Evolutionary conservation across 331 rosid species (phyloP), one percentile per base, ranked within the genome.

Genomic region (Rosa hybrid): DNA sequence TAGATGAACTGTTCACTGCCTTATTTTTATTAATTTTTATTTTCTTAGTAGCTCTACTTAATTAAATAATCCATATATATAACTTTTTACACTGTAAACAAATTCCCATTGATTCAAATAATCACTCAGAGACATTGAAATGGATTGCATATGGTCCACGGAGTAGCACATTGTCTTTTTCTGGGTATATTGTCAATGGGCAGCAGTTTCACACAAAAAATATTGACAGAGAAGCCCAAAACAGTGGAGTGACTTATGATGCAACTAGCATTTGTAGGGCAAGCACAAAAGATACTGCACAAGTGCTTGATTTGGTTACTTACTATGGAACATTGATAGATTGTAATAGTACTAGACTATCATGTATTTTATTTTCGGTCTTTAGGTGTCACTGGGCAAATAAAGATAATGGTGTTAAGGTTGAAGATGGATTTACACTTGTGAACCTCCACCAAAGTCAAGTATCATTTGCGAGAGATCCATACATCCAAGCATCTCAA

Each of bases 341-440:
- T 2, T 27, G 71, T 79, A 5, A 21, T 69, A 10, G 4, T 79
- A 3, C 4, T 80, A 17, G 73, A 73, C 20, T 80, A 18, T 5
- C 42, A 73, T 49, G 2, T 23, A 0, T 38, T 34, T 6, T 53
- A 17, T 30, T 80, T 41, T 59, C 83, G 0, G 16, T 74, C 1
- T 81, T 65, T 23, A 65, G 18, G 60, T 81, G 80, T 54, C 46
- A 74, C 13, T 74, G 27, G 63, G 70, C 50, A 0, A 80, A 27
- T 10, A 7, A 10, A 53, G 27, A 46, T 8, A 75, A 18, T 54
- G 49, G 71, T 1, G 30, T 67, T 0, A 74, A 42, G 21, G 39
- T 39, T 80, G 30, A 27, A 27, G 30, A 27, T 27, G 30, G 30
- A 27, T 27, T 27, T 27, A 27, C 30, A 27, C 30, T 27, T 27